Conservation (phyloP, 768 basidiomycete species). For the Exsudoporus frostii region DNA sequence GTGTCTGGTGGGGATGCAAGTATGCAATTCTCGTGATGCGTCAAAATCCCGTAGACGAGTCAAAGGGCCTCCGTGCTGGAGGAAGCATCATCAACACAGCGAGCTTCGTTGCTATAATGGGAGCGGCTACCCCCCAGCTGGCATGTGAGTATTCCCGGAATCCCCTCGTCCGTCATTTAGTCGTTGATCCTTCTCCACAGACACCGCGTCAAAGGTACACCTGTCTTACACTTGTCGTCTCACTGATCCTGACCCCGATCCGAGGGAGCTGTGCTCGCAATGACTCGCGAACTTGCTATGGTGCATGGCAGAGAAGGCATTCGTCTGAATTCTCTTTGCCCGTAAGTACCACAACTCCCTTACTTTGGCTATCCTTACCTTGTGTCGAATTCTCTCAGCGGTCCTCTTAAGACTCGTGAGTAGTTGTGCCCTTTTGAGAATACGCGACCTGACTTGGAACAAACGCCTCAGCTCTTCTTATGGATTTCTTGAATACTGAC, state of each 20-base stretch:
- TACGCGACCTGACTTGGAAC: background rate
- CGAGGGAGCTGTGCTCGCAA: slow-evolving; percentile 94
- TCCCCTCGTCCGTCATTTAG: background rate
- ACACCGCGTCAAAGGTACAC: slow-evolving; percentile 88
- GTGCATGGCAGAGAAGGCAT: slow-evolving; percentile 98
- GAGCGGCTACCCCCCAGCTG: slow-evolving; percentile 97
- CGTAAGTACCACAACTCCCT: slow-evolving; percentile 50
- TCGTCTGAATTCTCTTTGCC: slow-evolving; percentile 93
- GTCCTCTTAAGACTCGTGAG: slow-evolving; percentile 93
- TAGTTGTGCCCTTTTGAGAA: background rate
- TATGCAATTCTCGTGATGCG: slow-evolving; percentile 97
- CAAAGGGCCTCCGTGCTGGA: slow-evolving; percentile 74
- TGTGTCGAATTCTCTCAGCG: slow-evolving; percentile 44
- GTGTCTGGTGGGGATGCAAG: slow-evolving; percentile 99
- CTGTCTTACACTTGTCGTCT: background rate
- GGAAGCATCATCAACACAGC: slow-evolving; percentile 98
- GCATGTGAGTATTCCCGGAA: slow-evolving; percentile 58
- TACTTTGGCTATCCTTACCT: background rate
- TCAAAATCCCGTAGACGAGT: slow-evolving; percentile 77
- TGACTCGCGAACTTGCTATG: slow-evolving; percentile 97
- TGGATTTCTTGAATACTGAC: slow-evolving; percentile 96
- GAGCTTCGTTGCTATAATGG: slow-evolving; percentile 92
- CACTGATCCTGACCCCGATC: slow-evolving; percentile 10
- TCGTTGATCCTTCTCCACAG: slow-evolving; percentile 37
- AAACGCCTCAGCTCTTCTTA: slow-evolving; percentile 71